Base-by-base conservation (phyloP, 2,329 filamentous ascomycete genomes). In the Zymoseptoria ardabiliae region DNA sequence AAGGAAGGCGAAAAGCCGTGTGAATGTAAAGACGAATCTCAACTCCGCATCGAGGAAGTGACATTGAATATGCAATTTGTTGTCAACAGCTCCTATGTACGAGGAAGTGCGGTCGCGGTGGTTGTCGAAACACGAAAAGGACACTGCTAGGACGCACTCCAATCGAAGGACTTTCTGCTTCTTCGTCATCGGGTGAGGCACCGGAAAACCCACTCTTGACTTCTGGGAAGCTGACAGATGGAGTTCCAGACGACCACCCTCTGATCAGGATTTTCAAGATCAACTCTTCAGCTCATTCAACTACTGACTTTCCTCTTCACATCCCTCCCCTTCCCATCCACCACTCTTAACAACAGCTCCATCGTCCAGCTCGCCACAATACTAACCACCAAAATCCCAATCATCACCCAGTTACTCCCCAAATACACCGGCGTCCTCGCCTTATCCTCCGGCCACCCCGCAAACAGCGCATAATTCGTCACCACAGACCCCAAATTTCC, bases 391-490 rank as follows among this genome's bases (percentile, higher is more conserved):
- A 96, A 76, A 58, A 96, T 96, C 2, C 87, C 91, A 60, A 96
- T 85, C 91, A 96, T 95, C 66, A 87, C 85, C 65, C 92, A 77
- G 74, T 95, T 96, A 76, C 90, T 95, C 3, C 67, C 67, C 5
- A 68, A 52, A 55, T 66, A 70, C 6, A 63, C 64, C 17, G 68
- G 68, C 22, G 51, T 58, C 17, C 66, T 63, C 72, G 86, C 87
- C 0, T 81, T 84, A 72, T 96, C 91, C 50, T 82, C 86, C 2
- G 87, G 83, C 91, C 91, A 96, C 28, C 91, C 91, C 0, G 87
- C 87, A 74, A 96, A 96, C 53, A 96, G 77, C 11, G 91, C 91
- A 71, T 96, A 96, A 0, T 91, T 96, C 1, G 90, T 96, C 57
- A 89, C 82, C 60, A 96, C 89, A 69, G 87, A 91, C 28, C 91